Evolutionary conservation across 108 stramenopile species (phyloP).

Genomic region (Cyclotella atomus): DNA sequence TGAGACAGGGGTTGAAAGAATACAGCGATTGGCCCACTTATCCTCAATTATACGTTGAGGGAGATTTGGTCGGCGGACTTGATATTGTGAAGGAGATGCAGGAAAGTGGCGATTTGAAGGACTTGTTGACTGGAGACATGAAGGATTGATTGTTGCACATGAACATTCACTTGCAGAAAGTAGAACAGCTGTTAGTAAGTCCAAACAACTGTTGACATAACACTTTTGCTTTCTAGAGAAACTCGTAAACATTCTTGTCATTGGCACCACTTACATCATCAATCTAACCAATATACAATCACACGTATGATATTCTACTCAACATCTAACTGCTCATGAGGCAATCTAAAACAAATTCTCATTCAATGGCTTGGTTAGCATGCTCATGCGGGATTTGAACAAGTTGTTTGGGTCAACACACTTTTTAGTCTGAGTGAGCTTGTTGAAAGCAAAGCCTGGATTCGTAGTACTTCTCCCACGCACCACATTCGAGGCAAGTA

Average conservation of each 20-base stretch:
- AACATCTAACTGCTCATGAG: not conserved
- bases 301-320: not conserved
- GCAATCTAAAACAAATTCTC: not conserved
- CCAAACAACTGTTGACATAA: too few species aligned
- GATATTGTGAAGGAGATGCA: constrained; percentile 96
- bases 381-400: not conserved
- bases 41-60: constrained; percentile 96
- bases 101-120: constrained; percentile 79
- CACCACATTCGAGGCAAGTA: constrained; percentile 12
- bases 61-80: constrained; percentile 95
- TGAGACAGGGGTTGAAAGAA: constrained; percentile 90
- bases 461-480: constrained; percentile 13
- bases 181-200: too few species aligned
- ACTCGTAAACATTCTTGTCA: too few species aligned
- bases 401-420: constrained; percentile 10
- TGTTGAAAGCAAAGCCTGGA: not conserved
- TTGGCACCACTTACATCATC: too few species aligned
- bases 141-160: constrained; percentile 15
- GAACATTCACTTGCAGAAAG: too few species aligned
- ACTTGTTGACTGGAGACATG: constrained; percentile 49
- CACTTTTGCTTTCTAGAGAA: too few species aligned
- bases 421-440: not conserved
- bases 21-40: constrained; percentile 96
- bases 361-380: not conserved
- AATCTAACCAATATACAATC: too few species aligned